Evolutionary conservation across 2,329 filamentous ascomycete species (phyloP).

Genomic region (Sordariomycetes sp.): DNA sequence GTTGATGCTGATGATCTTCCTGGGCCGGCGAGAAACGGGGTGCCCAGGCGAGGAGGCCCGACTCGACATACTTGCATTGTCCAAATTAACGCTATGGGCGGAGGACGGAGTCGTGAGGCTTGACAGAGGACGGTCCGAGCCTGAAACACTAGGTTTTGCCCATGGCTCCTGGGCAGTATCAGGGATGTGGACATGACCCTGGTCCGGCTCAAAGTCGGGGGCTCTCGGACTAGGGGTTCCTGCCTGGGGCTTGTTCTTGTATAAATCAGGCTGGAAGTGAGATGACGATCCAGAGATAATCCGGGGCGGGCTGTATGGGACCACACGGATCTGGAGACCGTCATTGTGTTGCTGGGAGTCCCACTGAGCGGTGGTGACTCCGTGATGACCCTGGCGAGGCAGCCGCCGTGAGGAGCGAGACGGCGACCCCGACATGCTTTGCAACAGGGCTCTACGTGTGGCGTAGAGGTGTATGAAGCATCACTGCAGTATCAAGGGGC

Average conservation of each 20-base stretch:
- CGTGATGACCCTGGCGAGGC: not conserved
- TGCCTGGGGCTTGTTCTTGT: no score
- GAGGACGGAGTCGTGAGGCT: slow-evolving; percentile 1
- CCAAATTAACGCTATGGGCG: slow-evolving; percentile 3
- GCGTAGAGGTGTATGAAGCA: not conserved
- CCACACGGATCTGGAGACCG: slow-evolving; percentile 23
- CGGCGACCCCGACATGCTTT: slow-evolving; percentile 3
- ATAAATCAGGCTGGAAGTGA: no score
- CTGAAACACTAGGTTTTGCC: slow-evolving; percentile 6
- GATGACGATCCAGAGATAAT: slow-evolving; percentile 21
- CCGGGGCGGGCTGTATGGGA: slow-evolving; percentile 27
- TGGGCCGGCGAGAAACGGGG: slow-evolving; percentile 12
- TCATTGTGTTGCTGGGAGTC: slow-evolving; percentile 1
- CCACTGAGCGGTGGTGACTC: no score
- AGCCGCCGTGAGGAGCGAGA: slow-evolving; percentile 1
- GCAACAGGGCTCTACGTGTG: slow-evolving; percentile 1
- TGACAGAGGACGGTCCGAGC: slow-evolving; percentile 2
- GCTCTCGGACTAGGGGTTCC: not conserved
- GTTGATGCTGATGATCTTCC: slow-evolving; percentile 38
- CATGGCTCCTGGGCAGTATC: not conserved
- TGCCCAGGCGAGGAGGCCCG: slow-evolving; percentile 6
- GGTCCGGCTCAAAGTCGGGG: slow-evolving; percentile 1
- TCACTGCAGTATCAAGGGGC: slow-evolving; percentile 2
- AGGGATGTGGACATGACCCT: not conserved
- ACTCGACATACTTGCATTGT: slow-evolving; percentile 2